Conservation (phyloP, 768 basidiomycete species). For the Tephrocybe sp. region DNA sequence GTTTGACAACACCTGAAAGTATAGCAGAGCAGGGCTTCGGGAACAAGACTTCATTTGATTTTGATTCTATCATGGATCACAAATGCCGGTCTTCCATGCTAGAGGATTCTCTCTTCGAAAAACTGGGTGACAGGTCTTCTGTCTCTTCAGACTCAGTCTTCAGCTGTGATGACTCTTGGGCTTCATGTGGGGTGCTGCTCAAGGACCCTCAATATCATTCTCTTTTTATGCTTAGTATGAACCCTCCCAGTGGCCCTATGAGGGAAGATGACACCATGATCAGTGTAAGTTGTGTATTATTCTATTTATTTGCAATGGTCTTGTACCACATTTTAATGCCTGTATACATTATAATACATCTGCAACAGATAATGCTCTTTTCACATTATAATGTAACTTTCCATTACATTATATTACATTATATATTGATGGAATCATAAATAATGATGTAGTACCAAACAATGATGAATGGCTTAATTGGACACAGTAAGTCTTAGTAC, state of each 20-base stretch:
- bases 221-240: slow-evolving; percentile 59
- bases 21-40: slow-evolving; percentile 24
- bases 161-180: slow-evolving; percentile 43
- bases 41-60: slow-evolving; percentile 52
- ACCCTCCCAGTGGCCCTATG: slow-evolving; percentile 46
- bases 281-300: slow-evolving; percentile 43
- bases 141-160: slow-evolving; percentile 64
- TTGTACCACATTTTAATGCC: too few species aligned
- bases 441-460: too few species aligned
- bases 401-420: too few species aligned
- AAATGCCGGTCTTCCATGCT: slow-evolving; percentile 36
- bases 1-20: slow-evolving; percentile 36
- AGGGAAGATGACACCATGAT: slow-evolving; percentile 85
- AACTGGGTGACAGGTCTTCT: slow-evolving; percentile 52
- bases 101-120: slow-evolving; percentile 49
- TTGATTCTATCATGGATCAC: slow-evolving; percentile 67
- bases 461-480: too few species aligned
- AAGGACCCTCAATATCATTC: slow-evolving; percentile 59
- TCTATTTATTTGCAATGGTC: too few species aligned
- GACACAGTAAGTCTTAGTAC: too few species aligned
- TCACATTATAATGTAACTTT: slow-evolving; percentile 1
- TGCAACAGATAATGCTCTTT: too few species aligned
- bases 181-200: slow-evolving; percentile 34
- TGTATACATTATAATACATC: too few species aligned
- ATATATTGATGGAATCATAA: too few species aligned